Percentiles rank a stretch among this genome's conserved stretches.
Evolutionary conservation across 257 asterid species (phyloP).

Genomic region (Rehmannia glutinosa): DNA sequence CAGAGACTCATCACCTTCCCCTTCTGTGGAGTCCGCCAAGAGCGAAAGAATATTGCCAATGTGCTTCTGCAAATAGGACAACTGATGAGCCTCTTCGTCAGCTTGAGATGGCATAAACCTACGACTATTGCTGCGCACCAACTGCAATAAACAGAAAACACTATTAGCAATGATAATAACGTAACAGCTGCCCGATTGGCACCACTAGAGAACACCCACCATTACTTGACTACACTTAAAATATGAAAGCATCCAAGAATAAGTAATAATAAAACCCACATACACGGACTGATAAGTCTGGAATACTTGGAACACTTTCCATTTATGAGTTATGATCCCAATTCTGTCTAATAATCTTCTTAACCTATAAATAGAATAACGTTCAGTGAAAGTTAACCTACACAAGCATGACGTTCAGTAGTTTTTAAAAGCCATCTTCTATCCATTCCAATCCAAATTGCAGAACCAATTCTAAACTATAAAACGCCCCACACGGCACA

Average conservation of each 20-base stretch:
- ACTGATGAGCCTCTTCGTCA: conserved; percentile 96
- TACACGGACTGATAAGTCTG: too few species aligned
- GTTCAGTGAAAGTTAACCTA: not conserved
- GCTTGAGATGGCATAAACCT: conserved; percentile 89
- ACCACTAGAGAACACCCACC: not conserved
- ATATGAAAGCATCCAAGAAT: not conserved
- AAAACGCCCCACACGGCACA: not conserved
- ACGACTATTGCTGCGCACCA: conserved; percentile 94
- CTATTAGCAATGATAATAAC: conserved; percentile 4
- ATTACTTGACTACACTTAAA: not conserved
- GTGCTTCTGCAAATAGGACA: conserved; percentile 92
- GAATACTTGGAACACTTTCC: too few species aligned
- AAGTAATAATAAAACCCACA: too few species aligned
- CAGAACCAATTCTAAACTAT: not conserved
- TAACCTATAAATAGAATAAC: not conserved
- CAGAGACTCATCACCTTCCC: conserved; percentile 76
- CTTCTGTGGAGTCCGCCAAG: conserved; percentile 72
- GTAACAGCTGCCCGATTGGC: not conserved
- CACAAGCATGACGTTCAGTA: not conserved
- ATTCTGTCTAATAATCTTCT: not conserved
- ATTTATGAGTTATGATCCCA: too few species aligned
- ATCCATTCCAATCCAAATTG: conserved; percentile 3
- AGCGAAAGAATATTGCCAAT: conserved; percentile 82
- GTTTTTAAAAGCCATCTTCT: not conserved
- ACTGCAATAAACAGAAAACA: conserved; percentile 40